A percentile compares a stretch with the other conserved stretches of the same genome.
These are phyloP conservation scores for Rhodamnia argentea DNA, from an alignment of 345 rosid species.

Conservation along the genomic window DNA sequence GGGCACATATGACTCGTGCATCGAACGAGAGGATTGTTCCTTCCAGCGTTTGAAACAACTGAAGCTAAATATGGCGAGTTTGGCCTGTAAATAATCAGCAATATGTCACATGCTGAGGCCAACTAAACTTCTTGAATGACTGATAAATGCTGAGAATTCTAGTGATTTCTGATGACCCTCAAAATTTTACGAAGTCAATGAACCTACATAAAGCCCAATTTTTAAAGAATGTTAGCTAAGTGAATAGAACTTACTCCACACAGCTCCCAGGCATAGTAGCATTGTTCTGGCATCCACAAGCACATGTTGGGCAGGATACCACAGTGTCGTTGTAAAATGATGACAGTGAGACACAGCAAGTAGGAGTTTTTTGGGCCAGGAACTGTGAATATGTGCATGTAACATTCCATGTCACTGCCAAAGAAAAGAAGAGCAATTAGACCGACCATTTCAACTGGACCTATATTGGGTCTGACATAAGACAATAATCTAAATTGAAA, in stretches of 20 bases:
- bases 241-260: conserved; percentile 42
- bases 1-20: conserved; percentile 97
- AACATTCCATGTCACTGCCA: conserved; percentile 89
- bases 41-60: conserved; percentile 33
- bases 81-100: conserved; percentile 28
- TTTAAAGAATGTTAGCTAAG: not conserved
- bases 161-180: not conserved
- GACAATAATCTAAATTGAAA: not conserved
- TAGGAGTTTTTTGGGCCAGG: conserved; percentile 59
- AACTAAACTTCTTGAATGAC: not conserved
- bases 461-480: not conserved
- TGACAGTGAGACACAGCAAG: conserved; percentile 90
- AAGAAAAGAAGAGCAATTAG: not conserved
- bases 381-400: conserved; percentile 87
- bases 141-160: not conserved
- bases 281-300: conserved; percentile 75
- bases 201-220: not conserved
- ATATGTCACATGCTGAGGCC: not conserved
- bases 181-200: not conserved
- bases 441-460: not conserved
- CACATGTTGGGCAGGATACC: conserved; percentile 65
- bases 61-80: conserved; percentile 49
- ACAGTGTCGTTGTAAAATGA: conserved; percentile 72
- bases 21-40: conserved; percentile 45
- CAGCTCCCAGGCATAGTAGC: conserved; percentile 37